Conservation (phyloP, 2,329 filamentous ascomycete species). For the Cordyceps pruinosa region DNA sequence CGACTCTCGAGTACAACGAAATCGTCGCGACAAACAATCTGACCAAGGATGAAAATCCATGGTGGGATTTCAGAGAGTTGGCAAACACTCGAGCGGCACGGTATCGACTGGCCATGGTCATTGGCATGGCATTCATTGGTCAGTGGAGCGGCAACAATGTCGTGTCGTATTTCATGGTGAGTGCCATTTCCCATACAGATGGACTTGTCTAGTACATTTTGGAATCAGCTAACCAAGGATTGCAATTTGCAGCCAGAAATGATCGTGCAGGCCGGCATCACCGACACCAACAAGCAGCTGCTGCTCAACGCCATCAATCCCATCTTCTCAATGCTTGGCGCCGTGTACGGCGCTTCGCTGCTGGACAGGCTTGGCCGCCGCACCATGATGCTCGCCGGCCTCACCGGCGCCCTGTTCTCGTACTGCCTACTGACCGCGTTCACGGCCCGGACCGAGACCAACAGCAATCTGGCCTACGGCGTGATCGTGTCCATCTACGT, state of each 20-base stretch:
- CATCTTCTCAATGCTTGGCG: background rate
- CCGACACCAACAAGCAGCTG: background rate
- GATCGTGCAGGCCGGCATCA: background rate
- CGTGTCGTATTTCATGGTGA: background rate
- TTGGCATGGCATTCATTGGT: background rate
- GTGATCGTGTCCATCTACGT: background rate
- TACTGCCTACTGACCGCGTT: background rate
- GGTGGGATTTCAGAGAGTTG: background rate
- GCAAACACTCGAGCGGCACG: background rate
- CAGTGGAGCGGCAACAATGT: background rate
- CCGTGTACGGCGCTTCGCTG: background rate
- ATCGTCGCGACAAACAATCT: background rate
- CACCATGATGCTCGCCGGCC: background rate
- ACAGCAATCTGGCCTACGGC: background rate
- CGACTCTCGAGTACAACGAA: background rate
- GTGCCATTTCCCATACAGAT: too few relatives aligned
- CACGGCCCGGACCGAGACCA: background rate
- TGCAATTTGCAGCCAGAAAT: background rate
- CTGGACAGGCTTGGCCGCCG: background rate
- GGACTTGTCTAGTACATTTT: too few relatives aligned
- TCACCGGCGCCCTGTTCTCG: background rate
- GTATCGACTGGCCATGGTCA: background rate
- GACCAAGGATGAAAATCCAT: background rate
- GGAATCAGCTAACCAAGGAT: too few relatives aligned
- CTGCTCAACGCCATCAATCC: background rate